These are phyloP conservation scores for Dillenia turbinata DNA, from an alignment of 164 flowering plant species.

Conservation along the genomic window DNA sequence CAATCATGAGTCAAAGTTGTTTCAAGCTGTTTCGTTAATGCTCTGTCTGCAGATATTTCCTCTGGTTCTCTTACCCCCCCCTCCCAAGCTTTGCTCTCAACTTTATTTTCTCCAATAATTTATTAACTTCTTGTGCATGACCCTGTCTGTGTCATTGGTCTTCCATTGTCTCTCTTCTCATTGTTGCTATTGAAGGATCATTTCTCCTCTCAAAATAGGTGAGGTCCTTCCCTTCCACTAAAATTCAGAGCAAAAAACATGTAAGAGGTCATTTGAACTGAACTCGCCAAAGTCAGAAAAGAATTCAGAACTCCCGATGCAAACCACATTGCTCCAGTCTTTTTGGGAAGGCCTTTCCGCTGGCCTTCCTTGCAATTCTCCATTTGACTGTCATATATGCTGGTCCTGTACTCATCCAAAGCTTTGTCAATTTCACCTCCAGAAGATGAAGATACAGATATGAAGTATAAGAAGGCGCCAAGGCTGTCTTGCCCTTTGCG, in stretches of 20 bases:
- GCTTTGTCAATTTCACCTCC: conserved; percentile 12
- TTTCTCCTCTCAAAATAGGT: too few relatives aligned
- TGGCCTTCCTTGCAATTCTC: conserved; percentile 14
- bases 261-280: conserved; percentile 10
- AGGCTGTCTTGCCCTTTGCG: conserved; percentile 15
- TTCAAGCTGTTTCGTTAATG: too few relatives aligned
- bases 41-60: too few relatives aligned
- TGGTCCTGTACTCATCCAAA: conserved; percentile 17
- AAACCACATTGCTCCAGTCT: conserved; percentile 11
- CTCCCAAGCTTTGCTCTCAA: too few relatives aligned
- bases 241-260: conserved; percentile 12
- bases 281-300: conserved; percentile 16
- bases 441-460: neutral
- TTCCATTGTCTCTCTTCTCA: too few relatives aligned
- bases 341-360: conserved; percentile 18
- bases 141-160: too few relatives aligned
- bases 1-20: too few relatives aligned
- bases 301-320: conserved; percentile 9
- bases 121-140: too few relatives aligned
- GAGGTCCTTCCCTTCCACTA: too few relatives aligned
- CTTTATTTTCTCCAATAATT: too few relatives aligned
- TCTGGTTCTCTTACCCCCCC: too few relatives aligned
- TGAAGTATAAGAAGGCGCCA: conserved; percentile 18
- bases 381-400: conserved; percentile 13
- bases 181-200: too few relatives aligned